phyloP scores from a whole-genome alignment of 2,329 filamentous ascomycete species.

The Aspergillus quadrilineatus region DNA sequence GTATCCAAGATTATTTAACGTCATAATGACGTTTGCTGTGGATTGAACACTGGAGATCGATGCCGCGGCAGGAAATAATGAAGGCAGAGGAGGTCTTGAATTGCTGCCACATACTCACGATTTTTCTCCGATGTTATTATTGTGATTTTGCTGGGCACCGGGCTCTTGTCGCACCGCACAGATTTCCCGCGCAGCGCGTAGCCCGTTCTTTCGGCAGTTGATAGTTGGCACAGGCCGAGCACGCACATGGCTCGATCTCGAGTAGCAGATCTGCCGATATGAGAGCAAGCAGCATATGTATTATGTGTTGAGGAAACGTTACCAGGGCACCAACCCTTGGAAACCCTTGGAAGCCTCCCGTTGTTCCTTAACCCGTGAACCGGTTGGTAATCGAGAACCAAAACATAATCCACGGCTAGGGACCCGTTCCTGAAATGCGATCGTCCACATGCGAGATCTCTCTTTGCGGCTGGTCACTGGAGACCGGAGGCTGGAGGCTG shows the following conservation, averaged over 20 bases:
- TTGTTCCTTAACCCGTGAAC: background rate
- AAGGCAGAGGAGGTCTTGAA: too few relatives aligned
- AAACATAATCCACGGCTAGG: slow-evolving; percentile 4
- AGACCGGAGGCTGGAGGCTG: background rate
- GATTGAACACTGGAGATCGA: background rate
- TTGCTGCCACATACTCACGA: too few relatives aligned
- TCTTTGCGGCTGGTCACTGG: background rate
- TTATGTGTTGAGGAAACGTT: too few relatives aligned
- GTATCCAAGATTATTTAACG: background rate
- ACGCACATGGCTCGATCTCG: background rate
- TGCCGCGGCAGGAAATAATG: too few relatives aligned
- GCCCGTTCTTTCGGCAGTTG: background rate
- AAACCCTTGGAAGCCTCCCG: slow-evolving; percentile 3
- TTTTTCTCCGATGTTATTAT: background rate
- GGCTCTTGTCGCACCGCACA: background rate
- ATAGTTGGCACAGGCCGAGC: background rate
- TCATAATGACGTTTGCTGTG: background rate
- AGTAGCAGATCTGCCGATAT: background rate
- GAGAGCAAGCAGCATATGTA: background rate
- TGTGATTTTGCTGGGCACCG: background rate
- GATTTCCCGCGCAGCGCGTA: background rate
- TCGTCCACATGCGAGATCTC: slow-evolving; percentile 7
- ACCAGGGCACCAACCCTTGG: background rate
- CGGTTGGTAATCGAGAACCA: background rate
- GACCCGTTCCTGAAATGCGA: slow-evolving; percentile 6